These are phyloP conservation scores for Phyllachora maydis DNA, from an alignment of 2,329 filamentous ascomycete species.

Conservation along the genomic window DNA sequence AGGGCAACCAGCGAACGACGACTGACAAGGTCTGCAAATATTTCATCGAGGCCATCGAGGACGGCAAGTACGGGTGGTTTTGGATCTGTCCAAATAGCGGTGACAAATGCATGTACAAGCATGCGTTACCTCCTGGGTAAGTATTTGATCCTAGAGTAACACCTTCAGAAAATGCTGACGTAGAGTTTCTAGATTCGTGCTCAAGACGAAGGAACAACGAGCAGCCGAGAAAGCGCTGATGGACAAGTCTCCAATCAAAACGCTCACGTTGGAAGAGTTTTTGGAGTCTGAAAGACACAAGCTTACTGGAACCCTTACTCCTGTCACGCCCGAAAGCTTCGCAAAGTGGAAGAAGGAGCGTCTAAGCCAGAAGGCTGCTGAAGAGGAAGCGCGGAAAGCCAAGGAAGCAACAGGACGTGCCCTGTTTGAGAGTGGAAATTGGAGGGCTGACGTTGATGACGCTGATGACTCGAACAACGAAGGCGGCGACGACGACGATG, in stretches of 20 bases:
- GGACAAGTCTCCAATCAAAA: slow-evolving; percentile 90
- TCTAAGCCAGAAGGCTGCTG: slow-evolving; percentile 85
- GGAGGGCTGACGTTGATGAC: slow-evolving; percentile 46
- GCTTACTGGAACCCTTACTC: slow-evolving; percentile 74
- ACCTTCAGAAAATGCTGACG: slow-evolving; percentile 1
- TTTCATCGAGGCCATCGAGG: slow-evolving; percentile 93
- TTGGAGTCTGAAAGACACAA: slow-evolving; percentile 92
- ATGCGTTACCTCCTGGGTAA: slow-evolving; percentile 84
- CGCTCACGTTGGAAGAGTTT: slow-evolving; percentile 92
- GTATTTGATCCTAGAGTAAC: slow-evolving; percentile 13
- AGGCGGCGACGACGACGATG: slow-evolving; percentile 28
- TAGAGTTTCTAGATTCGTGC: slow-evolving; percentile 48
- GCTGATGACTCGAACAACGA: too few species aligned
- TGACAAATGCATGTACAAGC: slow-evolving; percentile 97
- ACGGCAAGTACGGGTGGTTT: slow-evolving; percentile 98
- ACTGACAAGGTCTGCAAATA: slow-evolving; percentile 99
- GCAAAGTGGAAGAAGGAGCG: slow-evolving; percentile 95
- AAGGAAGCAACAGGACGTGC: slow-evolving; percentile 93
- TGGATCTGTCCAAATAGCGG: slow-evolving; percentile 94
- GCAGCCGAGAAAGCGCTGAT: slow-evolving; percentile 87
- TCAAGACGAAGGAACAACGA: slow-evolving; percentile 95
- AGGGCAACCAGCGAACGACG: slow-evolving; percentile 85
- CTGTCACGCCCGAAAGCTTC: slow-evolving; percentile 81
- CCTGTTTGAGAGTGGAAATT: slow-evolving; percentile 92
- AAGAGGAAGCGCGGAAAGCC: slow-evolving; percentile 71